Conservation (phyloP, 2,329 filamentous ascomycete species). For the Colletotrichum gigasporum region DNA sequence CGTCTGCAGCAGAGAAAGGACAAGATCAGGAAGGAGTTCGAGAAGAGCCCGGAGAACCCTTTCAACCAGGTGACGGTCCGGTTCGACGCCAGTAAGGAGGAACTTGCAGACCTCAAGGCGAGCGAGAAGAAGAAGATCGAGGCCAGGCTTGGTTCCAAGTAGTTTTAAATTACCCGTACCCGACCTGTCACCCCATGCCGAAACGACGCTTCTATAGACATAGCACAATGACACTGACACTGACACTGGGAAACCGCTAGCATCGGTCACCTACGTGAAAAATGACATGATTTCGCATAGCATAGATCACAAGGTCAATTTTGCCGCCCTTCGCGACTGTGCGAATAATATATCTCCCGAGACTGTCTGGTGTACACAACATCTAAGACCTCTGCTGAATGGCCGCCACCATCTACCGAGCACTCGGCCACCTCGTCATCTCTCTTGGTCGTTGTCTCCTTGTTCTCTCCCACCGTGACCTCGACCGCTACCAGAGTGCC, state of each 20-base stretch:
- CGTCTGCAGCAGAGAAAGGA: constrained; percentile 86
- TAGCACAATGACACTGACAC: neutral
- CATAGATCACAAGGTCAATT: constrained; percentile 15
- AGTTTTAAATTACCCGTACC: neutral
- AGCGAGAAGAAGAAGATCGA: constrained; percentile 81
- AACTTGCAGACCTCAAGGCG: constrained; percentile 72
- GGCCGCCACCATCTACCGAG: neutral
- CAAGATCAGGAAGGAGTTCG: constrained; percentile 89
- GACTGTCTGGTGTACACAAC: neutral
- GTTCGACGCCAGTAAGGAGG: constrained; percentile 83
- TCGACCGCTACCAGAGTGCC: neutral
- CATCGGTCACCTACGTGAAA: constrained; percentile 11
- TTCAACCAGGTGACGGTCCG: constrained; percentile 84
- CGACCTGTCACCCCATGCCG: neutral
- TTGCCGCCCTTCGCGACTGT: neutral
- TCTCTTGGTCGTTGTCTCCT: constrained; percentile 1
- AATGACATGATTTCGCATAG: constrained; percentile 10
- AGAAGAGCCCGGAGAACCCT: constrained; percentile 93
- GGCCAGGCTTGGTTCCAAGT: constrained; percentile 63
- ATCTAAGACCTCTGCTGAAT: neutral
- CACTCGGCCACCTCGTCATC: neutral
- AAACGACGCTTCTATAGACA: neutral
- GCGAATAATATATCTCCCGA: neutral
- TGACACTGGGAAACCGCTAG: neutral
- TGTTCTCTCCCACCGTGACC: neutral